Percentiles rank a stretch among this genome's conserved stretches.
Evolutionary conservation across 768 basidiomycete species (phyloP).

Genomic region (Udeniomyces megalosporus): DNA sequence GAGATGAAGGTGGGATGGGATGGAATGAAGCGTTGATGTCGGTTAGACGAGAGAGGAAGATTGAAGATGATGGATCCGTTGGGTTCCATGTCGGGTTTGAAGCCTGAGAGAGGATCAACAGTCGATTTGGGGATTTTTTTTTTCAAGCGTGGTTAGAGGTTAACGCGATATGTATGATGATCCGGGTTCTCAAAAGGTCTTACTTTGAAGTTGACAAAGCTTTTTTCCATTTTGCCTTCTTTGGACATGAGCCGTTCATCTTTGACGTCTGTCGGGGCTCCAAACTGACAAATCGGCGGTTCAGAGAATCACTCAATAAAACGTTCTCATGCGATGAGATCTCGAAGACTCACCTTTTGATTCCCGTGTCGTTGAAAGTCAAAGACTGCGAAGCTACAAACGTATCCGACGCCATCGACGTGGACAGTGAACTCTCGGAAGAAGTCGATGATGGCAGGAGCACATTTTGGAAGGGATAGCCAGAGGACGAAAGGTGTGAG

Average conservation of each 20-base stretch:
- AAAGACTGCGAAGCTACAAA: slow-evolving; percentile 96
- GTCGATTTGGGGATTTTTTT: background rate
- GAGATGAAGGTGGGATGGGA: background rate
- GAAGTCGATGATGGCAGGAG: slow-evolving; percentile 85
- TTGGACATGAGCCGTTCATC: slow-evolving; percentile 68
- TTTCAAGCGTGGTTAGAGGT: slow-evolving; percentile 25
- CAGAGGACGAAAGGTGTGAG: slow-evolving; percentile 87
- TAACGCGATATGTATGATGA: background rate
- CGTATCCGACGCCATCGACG: slow-evolving; percentile 87
- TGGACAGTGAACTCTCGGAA: slow-evolving; percentile 97
- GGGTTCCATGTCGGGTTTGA: slow-evolving; percentile 94
- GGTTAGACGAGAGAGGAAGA: slow-evolving; percentile 66
- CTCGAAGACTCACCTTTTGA: slow-evolving; percentile 44
- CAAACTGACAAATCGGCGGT: slow-evolving; percentile 40
- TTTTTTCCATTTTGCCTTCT: slow-evolving; percentile 98
- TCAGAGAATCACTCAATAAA: too few species aligned
- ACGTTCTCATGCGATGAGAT: background rate
- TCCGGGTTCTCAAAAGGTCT: slow-evolving; percentile 51
- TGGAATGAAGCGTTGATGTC: slow-evolving; percentile 22
- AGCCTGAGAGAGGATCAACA: slow-evolving; percentile 35
- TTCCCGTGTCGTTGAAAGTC: slow-evolving; percentile 92
- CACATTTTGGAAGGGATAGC: slow-evolving; percentile 77
- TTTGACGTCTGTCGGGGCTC: slow-evolving; percentile 53
- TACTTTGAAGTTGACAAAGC: slow-evolving; percentile 87
- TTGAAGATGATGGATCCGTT: slow-evolving; percentile 70